Evolutionary conservation across 169 alveolate genomes (phyloP), one percentile per base, ranked within the genome.

Genomic region (Besnoitia besnoiti): DNA sequence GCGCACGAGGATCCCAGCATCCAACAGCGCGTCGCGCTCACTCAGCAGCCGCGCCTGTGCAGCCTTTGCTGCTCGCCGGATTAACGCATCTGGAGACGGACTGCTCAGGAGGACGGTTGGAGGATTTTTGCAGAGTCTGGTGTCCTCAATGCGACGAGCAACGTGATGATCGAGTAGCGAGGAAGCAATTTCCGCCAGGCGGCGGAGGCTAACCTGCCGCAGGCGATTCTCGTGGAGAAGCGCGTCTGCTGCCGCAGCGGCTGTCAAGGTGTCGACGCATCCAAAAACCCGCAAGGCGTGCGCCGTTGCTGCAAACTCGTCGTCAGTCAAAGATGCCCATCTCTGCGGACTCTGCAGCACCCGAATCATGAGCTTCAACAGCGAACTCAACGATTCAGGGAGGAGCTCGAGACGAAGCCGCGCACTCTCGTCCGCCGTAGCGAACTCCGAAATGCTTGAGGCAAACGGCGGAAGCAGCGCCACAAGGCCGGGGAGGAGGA

Each of bases 211-310:
- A 0, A 55, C 27, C 30, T 19, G 67, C 30, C 67, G 67, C 7
- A 55, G 7, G 1, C 67, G 67, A n/a, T n/a, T n/a, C 5, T 55
- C 67, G 5, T 19, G 12, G 3, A 55, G 12, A 24, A 77, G 33
- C 49, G 87, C 87, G 0, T 39, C n/a, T 5, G 87, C 87, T 10
- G 87, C 87, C 8, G 87, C 87, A 37, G 37, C 49, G n/a, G 87
- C 49, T 0, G 40, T 77, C 49, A n/a, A 7, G 35, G 49, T 21
- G 87, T 77, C 87, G 3, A 24, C 19, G 35, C 59, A 77, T 4
- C 87, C 59, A 33, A 77, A 8, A 51, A 3, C 44, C 40, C 40
- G 61, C 55, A 77, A 55, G 5, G 87, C 87, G 7, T 16, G 61
- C 55, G 87, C 87, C 10, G 87, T 40, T 5, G 87, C n/a, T 10